These are phyloP conservation scores for Xylaria intraflava DNA, from an alignment of 495 filamentous ascomycete genomes.

Conservation along the genomic window DNA sequence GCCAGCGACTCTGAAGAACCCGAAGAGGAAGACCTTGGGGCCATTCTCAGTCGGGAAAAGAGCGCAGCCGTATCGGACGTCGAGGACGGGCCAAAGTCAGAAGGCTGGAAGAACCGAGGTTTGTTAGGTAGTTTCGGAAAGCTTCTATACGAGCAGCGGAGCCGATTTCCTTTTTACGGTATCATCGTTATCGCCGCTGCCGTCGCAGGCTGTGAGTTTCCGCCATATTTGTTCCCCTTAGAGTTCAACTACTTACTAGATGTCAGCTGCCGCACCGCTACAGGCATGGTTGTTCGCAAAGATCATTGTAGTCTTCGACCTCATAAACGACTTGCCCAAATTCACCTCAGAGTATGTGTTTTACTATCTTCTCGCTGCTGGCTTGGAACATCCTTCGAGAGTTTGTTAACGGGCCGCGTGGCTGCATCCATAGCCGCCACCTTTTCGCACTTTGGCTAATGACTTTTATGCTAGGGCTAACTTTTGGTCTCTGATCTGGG, in stretches of 20 bases:
- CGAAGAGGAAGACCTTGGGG: conserved; percentile 35
- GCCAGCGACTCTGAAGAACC: conserved; percentile 23
- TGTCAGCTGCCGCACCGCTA: conserved; percentile 30
- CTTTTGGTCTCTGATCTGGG: conserved; percentile 48
- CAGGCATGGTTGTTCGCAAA: conserved; percentile 42
- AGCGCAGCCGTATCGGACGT: conserved; percentile 34
- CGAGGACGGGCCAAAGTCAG: conserved; percentile 11
- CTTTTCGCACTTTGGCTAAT: not conserved
- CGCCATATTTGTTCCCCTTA: not conserved
- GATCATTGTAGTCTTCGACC: conserved; percentile 36
- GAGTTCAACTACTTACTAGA: conserved; percentile 4
- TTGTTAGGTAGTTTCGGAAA: conserved; percentile 42
- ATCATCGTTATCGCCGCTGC: conserved; percentile 33
- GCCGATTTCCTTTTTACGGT: conserved; percentile 30
- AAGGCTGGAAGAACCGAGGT: conserved; percentile 30
- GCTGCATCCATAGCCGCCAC: too few species aligned
- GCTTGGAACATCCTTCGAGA: not conserved
- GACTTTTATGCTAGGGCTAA: conserved; percentile 11
- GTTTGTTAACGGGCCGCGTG: not conserved
- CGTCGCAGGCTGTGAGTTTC: conserved; percentile 28
- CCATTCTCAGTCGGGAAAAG: conserved; percentile 40
- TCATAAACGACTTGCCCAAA: conserved; percentile 13
- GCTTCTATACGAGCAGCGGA: conserved; percentile 39
- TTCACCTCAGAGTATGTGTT: conserved; percentile 13
- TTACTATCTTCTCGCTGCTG: not conserved